phyloP scores from a whole-genome alignment of 805 yeast species.

The Ogataea philodendri region DNA sequence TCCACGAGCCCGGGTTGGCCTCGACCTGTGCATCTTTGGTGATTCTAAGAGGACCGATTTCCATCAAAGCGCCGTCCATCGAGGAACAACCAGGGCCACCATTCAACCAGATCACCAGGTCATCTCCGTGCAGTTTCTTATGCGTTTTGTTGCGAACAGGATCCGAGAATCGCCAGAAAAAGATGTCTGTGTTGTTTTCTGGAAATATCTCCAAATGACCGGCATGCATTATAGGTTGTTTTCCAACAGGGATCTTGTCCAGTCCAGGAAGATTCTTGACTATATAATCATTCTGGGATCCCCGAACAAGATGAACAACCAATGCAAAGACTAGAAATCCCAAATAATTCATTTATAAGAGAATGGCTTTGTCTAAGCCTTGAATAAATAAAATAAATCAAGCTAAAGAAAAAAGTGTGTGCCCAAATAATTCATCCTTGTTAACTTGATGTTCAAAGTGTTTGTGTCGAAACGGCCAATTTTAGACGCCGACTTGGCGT shows the following conservation, averaged over 20 bases:
- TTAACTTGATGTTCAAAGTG: slow-evolving; percentile 5
- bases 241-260: slow-evolving; percentile 20
- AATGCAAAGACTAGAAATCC: slow-evolving; percentile 1
- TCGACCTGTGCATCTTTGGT: slow-evolving; percentile 37
- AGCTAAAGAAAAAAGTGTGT: not conserved
- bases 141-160: slow-evolving; percentile 1
- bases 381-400: slow-evolving; percentile 3
- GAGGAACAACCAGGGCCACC: slow-evolving; percentile 99
- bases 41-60: slow-evolving; percentile 83
- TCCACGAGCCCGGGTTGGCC: slow-evolving; percentile 79
- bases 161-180: slow-evolving; percentile 69
- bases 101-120: slow-evolving; percentile 81
- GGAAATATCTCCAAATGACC: slow-evolving; percentile 62
- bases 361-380: too few species aligned
- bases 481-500: not conserved
- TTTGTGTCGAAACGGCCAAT: slow-evolving; percentile 4
- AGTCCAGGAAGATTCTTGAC: slow-evolving; percentile 31
- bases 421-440: too few species aligned
- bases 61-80: slow-evolving; percentile 95
- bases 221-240: slow-evolving; percentile 56
- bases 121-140: slow-evolving; percentile 23
- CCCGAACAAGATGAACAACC: not conserved
- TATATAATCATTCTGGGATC: slow-evolving; percentile 11
- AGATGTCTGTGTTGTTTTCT: slow-evolving; percentile 56
- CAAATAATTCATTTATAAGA: slow-evolving; percentile 2